Evolutionary conservation across 2,329 filamentous ascomycete species (phyloP), one percentile per base, ranked within the genome.

Genomic region (Cladophialophora immunda): DNA sequence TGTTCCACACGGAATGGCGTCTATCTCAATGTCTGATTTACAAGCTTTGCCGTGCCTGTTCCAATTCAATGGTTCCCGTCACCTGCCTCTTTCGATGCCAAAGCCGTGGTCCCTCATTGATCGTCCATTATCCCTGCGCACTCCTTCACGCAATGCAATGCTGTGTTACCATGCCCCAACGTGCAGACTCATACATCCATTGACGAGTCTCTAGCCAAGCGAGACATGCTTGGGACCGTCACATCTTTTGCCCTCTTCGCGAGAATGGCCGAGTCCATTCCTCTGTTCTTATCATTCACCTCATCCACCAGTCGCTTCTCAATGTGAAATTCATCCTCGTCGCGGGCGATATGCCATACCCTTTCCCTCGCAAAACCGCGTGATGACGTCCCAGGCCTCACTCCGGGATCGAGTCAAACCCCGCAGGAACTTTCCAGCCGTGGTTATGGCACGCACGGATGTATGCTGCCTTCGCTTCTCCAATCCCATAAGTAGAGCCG

Each of bases 381-480:
- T 22, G n/a, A 45, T 34, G 27, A n/a, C 25, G 38, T 50, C 38
- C 15, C 9, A n/a, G 6, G 5, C 22, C 32, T 53, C 17, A 54
- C 45, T 61, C 30, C 30, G 11, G 56, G 41, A 72, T 62, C 8
- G 60, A 62, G 15, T 77, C 73, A 68, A 94, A 84, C 50, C 90
- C 90, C 3, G 78, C 76, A 0, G 92, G 92, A 3, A 94, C 80
- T 56, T 82, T 76, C 93, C 93, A 97, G 0, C 90, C 90, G 79
- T 97, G 93, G 4, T 79, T 71, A 0, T 68, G 71, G 67, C 91
- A 93, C 11, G 90, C 90, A 59, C 92, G 86, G 32, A 83, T 80
- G 74, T 90, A 97, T 2, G 92, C 93, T 0, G 88, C 85, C 1
- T 93, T 81, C 0, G 93, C 93, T 76, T 96, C 93, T 0, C 75